Evolutionary conservation across 371 early-diverging fungal species (phyloP).

Genomic region (Capillidium heterosporum): DNA sequence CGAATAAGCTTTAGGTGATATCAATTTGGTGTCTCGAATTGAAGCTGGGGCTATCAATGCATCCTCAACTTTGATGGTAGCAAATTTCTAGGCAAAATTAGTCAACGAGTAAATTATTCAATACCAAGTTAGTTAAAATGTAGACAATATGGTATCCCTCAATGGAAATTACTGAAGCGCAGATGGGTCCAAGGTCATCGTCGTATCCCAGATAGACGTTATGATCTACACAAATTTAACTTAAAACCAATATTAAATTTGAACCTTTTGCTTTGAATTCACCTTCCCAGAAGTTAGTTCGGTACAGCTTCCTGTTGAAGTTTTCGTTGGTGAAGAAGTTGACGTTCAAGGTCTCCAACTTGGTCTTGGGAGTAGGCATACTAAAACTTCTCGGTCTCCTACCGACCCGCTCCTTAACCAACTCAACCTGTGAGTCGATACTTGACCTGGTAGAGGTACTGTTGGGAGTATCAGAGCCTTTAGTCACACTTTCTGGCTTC

Average conservation of each 20-base stretch:
- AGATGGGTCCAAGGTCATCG: slow-evolving; percentile 5
- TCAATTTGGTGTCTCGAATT: not conserved
- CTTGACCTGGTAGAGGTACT: too few species aligned
- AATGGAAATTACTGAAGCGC: not conserved
- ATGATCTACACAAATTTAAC: not conserved
- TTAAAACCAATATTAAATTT: not conserved
- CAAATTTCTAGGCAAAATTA: not conserved
- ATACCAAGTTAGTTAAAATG: slow-evolving; percentile 2
- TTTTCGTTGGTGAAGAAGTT: slow-evolving; percentile 1
- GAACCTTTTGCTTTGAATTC: not conserved
- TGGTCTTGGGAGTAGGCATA: too few species aligned
- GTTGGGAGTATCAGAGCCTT: too few species aligned
- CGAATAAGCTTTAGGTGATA: not conserved
- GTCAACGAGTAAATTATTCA: not conserved
- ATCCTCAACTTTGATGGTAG: not conserved
- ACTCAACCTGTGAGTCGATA: too few species aligned
- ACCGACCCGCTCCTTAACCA: too few species aligned
- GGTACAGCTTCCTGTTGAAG: not conserved
- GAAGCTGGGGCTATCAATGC: not conserved
- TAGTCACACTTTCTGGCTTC: too few species aligned
- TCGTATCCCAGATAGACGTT: slow-evolving; percentile 5
- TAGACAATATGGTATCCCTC: slow-evolving; percentile 1
- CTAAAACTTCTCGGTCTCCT: too few species aligned
- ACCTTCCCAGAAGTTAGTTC: not conserved
- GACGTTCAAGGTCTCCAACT: too few species aligned